These are phyloP conservation scores for Tricholoma sp. DNA, from an alignment of 768 basidiomycete species.

Conservation along the genomic window DNA sequence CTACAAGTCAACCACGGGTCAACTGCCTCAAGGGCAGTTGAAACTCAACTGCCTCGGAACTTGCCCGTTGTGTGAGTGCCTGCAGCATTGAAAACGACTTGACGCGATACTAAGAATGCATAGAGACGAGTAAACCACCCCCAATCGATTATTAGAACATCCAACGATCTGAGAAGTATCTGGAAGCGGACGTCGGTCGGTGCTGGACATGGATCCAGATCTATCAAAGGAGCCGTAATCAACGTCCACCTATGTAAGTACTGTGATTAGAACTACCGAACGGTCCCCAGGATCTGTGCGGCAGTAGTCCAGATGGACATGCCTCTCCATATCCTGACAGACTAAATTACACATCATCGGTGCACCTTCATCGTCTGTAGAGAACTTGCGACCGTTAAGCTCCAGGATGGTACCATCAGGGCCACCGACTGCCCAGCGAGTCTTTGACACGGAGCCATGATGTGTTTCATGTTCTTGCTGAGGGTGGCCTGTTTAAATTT, in stretches of 20 bases:
- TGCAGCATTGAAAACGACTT: slow-evolving; percentile 25
- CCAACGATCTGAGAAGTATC: slow-evolving; percentile 39
- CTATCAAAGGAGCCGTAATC: slow-evolving; percentile 21
- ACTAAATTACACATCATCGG: slow-evolving; percentile 60
- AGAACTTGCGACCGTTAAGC: slow-evolving; percentile 51
- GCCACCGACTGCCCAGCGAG: slow-evolving; percentile 52
- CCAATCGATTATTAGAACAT: slow-evolving; percentile 43
- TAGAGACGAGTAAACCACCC: slow-evolving; percentile 56
- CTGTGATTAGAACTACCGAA: slow-evolving; percentile 23
- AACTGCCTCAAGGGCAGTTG: too few species aligned
- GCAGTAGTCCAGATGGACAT: slow-evolving; percentile 54
- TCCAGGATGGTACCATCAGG: slow-evolving; percentile 46
- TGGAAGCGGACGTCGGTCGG: slow-evolving; percentile 39
- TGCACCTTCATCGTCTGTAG: slow-evolving; percentile 48
- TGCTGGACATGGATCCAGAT: slow-evolving; percentile 44
- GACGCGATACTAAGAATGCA: slow-evolving; percentile 51
- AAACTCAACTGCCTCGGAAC: too few species aligned
- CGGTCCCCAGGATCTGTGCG: slow-evolving; percentile 29
- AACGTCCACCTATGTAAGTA: neutral
- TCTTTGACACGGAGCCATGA: slow-evolving; percentile 59
- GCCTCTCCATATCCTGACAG: slow-evolving; percentile 52
- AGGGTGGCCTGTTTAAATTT: slow-evolving; percentile 43
- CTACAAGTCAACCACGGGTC: too few species aligned
- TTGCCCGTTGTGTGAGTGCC: too few species aligned
- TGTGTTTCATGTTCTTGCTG: slow-evolving; percentile 59